Conservation (phyloP, 2,329 filamentous ascomycete species). For the Calonectria hongkongensis region DNA sequence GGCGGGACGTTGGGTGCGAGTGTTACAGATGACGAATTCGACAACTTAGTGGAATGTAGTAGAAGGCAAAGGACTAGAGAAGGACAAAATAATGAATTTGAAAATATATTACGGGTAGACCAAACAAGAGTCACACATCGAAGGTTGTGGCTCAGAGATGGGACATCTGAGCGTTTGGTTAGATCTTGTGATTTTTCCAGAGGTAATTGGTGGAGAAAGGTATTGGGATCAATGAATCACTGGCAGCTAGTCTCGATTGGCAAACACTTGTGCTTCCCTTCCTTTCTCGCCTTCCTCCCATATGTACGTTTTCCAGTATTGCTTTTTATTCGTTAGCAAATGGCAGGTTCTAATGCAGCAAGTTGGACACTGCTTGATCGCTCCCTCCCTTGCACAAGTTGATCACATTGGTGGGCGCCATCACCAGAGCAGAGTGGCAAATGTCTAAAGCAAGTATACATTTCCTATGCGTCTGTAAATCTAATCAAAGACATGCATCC, state of each 20-base stretch:
- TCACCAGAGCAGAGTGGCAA: background rate
- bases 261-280: background rate
- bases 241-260: background rate
- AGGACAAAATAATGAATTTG: background rate
- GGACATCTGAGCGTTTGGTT: background rate
- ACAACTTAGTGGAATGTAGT: background rate
- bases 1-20: background rate
- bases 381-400: conserved; percentile 5
- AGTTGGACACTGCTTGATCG: background rate
- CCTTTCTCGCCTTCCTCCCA: background rate
- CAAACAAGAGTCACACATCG: background rate
- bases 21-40: background rate
- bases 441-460: background rate
- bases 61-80: background rate
- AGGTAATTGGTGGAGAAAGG: background rate
- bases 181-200: background rate
- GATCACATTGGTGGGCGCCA: background rate
- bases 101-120: background rate
- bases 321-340: background rate
- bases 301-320: background rate
- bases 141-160: background rate
- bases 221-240: background rate
- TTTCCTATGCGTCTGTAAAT: conserved; percentile 1
- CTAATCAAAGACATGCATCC: background rate
- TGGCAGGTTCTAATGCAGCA: background rate